A percentile compares a stretch with the other conserved stretches of the same genome.
These are phyloP conservation scores for Aspergillus spinulosporus DNA, from an alignment of 2,329 filamentous ascomycete species.

Conservation along the genomic window DNA sequence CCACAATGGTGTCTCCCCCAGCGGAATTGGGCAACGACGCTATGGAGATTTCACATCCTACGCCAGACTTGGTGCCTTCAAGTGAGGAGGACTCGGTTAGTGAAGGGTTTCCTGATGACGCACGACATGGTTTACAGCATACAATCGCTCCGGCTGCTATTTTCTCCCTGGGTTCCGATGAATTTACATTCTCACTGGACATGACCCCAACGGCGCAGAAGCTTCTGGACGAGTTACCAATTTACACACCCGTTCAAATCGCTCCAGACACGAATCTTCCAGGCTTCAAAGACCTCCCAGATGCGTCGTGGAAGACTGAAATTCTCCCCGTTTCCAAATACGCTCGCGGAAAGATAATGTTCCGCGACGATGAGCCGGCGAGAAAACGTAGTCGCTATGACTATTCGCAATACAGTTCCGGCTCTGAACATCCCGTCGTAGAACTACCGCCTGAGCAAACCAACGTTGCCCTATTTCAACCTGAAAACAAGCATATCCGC, in stretches of 20 bases:
- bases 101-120: slow-evolving; percentile 49
- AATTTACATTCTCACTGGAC: slow-evolving; percentile 76
- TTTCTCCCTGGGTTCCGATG: slow-evolving; percentile 77
- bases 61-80: slow-evolving; percentile 68
- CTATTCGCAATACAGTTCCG: slow-evolving; percentile 71
- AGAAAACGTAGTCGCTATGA: slow-evolving; percentile 80
- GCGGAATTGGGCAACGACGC: slow-evolving; percentile 37
- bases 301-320: slow-evolving; percentile 72
- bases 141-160: slow-evolving; percentile 69
- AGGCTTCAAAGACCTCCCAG: slow-evolving; percentile 62
- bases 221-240: slow-evolving; percentile 75
- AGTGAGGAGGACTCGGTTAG: slow-evolving; percentile 60
- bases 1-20: slow-evolving; percentile 30
- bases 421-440: slow-evolving; percentile 53
- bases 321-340: slow-evolving; percentile 84
- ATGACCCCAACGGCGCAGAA: slow-evolving; percentile 73
- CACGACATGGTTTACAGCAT: slow-evolving; percentile 44
- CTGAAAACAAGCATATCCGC: slow-evolving; percentile 83
- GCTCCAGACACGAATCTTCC: slow-evolving; percentile 60
- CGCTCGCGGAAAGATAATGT: slow-evolving; percentile 74
- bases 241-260: slow-evolving; percentile 65
- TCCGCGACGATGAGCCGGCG: slow-evolving; percentile 65
- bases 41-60: slow-evolving; percentile 49
- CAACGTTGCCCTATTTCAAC: slow-evolving; percentile 82
- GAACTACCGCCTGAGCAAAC: slow-evolving; percentile 68